A percentile compares a stretch with the other conserved stretches of the same genome.
These are phyloP conservation scores for Syzygium syzygioides DNA, from an alignment of 441 rosid species.

Conservation along the genomic window DNA sequence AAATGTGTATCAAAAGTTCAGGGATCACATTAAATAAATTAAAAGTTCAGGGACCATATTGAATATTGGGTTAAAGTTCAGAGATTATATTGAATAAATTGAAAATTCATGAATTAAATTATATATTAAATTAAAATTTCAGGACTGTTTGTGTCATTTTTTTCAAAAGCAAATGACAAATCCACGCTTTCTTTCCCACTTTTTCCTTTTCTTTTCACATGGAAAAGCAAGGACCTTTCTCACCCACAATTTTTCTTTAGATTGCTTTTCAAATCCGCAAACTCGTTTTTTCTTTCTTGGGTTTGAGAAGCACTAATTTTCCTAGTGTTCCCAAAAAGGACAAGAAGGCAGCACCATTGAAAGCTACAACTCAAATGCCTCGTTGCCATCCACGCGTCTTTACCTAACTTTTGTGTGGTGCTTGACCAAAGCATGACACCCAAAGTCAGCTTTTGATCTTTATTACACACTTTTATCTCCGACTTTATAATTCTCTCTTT, in stretches of 20 bases:
- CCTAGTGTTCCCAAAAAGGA: not conserved
- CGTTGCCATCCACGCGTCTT: constrained; percentile 9
- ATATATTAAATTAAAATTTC: too few relatives aligned
- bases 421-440: not conserved
- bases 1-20: too few relatives aligned
- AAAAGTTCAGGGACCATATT: too few relatives aligned
- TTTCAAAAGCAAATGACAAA: not conserved
- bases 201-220: not conserved
- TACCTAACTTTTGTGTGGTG: constrained; percentile 7
- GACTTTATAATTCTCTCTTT: not conserved
- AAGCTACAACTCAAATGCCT: not conserved
- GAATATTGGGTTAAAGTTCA: too few relatives aligned
- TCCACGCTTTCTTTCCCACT: not conserved
- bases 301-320: not conserved
- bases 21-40: too few relatives aligned
- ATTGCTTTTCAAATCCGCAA: not conserved
- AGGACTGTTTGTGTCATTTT: too few relatives aligned
- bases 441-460: not conserved
- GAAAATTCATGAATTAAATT: too few relatives aligned
- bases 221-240: not conserved
- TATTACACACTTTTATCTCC: not conserved
- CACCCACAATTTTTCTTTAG: not conserved
- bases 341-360: not conserved
- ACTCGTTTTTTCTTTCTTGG: not conserved
- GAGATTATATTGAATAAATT: too few relatives aligned